phyloP scores from a whole-genome alignment of 2,329 filamentous ascomycete genomes.

The Aspergillus sp. region DNA sequence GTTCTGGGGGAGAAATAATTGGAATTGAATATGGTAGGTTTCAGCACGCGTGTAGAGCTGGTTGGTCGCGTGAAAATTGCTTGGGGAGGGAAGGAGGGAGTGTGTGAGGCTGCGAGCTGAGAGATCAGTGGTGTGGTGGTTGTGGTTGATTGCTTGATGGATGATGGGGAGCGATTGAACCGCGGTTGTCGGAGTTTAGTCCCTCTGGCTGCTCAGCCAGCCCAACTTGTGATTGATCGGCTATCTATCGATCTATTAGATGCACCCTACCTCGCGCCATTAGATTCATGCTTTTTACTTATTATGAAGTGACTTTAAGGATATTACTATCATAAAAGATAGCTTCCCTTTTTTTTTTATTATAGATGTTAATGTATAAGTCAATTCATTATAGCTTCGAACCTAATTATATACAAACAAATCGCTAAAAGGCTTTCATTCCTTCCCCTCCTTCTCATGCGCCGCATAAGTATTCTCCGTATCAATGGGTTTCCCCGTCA shows the following conservation, averaged over 20 bases:
- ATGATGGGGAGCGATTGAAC: conserved; percentile 22
- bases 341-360: too few relatives aligned
- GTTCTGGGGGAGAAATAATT: background rate
- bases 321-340: too few relatives aligned
- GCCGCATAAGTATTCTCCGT: conserved; percentile 32
- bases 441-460: conserved; percentile 16
- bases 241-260: background rate
- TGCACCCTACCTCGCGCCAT: too few relatives aligned
- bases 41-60: background rate
- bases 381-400: background rate
- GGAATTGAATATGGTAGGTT: background rate
- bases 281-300: too few relatives aligned
- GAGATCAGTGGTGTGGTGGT: background rate
- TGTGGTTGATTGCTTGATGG: conserved; percentile 13
- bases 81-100: background rate
- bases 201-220: too few relatives aligned
- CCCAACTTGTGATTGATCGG: too few relatives aligned
- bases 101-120: background rate
- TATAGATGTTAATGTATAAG: too few relatives aligned
- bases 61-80: background rate
- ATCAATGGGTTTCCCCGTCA: conserved; percentile 37
- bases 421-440: background rate
- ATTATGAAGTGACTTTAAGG: too few relatives aligned
- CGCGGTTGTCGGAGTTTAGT: conserved; percentile 30
- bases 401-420: background rate